Evolutionary conservation across 768 basidiomycete species (phyloP), one percentile per base, ranked within the genome.

Genomic region (Rhodotorula diobovata): DNA sequence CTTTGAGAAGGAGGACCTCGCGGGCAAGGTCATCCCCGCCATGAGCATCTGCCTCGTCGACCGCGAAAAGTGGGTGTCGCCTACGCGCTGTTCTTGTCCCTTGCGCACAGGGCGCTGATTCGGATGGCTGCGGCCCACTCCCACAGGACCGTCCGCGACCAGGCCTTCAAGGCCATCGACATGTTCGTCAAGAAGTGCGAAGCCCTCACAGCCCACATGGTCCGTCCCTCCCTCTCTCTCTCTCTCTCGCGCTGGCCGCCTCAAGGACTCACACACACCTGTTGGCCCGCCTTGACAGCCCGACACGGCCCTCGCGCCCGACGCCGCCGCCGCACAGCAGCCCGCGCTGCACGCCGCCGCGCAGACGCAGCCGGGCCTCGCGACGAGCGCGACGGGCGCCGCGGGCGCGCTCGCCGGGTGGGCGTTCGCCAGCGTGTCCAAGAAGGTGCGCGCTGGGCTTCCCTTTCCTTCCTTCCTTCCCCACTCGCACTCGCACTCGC

Each of bases 331-430:
- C 28, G 34, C 34, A 0, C 46, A 65, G 74, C 53, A 28, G 51
- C 72, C 76, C 68, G 72, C 70, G 48, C 56, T 66, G 34, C 71
- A 66, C 37, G 73, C 78, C 20, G 67, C 68, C 6, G 70, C 67
- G 35, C 48, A 56, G 75, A 78, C 70, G 21, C 81, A 81, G 78
- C 83, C 76, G 18, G 86, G 84, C 20, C 45, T 96, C 4, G 91
- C 91, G 25, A 92, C 88, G 75, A 88, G 88, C 9, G 93, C 95
- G 0, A 88, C 93, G 0, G 93, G 93, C 0, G 94, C 93, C 5
- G 95, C 94, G 28, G 89, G 90, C 15, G 90, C 88, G 28, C 82
- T 99, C 7, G 94, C 95, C 23, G 92, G 93, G 12, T 98, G 95
- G 95, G 95, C 95, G 4, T 91, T 97, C 54, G 90, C 92, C 9